Evolutionary conservation across 306 rosid species (phyloP).

Genomic region (Glycine latifolia): DNA sequence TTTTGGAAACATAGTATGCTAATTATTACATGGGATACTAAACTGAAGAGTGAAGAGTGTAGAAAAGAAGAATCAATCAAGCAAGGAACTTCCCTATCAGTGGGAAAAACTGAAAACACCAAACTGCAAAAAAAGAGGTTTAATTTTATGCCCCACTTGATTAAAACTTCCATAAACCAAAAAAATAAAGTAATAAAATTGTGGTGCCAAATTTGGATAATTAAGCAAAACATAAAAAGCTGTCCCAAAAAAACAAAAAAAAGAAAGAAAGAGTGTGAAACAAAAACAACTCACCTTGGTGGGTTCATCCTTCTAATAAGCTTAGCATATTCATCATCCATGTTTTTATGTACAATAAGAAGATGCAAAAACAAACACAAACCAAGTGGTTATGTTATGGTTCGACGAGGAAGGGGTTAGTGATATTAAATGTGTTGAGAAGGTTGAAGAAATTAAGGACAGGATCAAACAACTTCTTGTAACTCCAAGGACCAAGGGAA

Average conservation of each 20-base stretch:
- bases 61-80: constrained; percentile 25
- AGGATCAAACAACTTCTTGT: neutral
- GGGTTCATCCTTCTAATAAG: constrained; percentile 61
- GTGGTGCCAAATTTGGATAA: constrained; percentile 1
- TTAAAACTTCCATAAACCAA: neutral
- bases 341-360: constrained; percentile 27
- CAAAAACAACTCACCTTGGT: constrained; percentile 40
- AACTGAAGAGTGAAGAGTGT: constrained; percentile 13
- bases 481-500: constrained; percentile 42
- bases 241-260: neutral
- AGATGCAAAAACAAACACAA: constrained; percentile 14
- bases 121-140: constrained; percentile 8
- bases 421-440: constrained; percentile 9
- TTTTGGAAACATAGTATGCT: neutral
- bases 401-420: neutral
- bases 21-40: neutral
- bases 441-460: neutral
- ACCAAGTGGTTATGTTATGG: neutral
- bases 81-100: constrained; percentile 12
- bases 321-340: constrained; percentile 61
- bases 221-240: neutral
- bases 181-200: neutral
- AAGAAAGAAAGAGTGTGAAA: neutral
- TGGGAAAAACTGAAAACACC: constrained; percentile 9
- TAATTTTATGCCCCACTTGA: neutral